phyloP scores from a whole-genome alignment of 129 eudicot genomes.

The Kitagawia praeruptora region DNA sequence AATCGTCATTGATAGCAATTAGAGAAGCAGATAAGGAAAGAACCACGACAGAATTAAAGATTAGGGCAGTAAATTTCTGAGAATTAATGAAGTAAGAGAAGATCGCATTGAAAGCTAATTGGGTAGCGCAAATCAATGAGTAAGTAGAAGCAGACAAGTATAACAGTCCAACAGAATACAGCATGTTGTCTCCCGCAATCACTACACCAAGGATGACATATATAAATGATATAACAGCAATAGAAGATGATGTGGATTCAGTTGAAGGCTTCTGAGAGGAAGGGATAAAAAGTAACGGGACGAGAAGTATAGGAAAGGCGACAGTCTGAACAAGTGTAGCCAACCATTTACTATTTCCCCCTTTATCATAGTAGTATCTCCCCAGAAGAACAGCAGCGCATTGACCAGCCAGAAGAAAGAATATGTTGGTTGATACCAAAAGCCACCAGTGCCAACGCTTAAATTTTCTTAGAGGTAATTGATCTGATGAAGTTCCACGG shows the following conservation, averaged over 20 bases:
- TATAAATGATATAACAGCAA: slow-evolving; percentile 10
- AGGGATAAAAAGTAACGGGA: slow-evolving; percentile 54
- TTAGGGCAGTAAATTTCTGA: slow-evolving; percentile 68
- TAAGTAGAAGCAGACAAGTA: slow-evolving; percentile 92
- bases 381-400: slow-evolving; percentile 79
- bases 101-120: slow-evolving; percentile 73
- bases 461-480: slow-evolving; percentile 31
- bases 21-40: slow-evolving; percentile 72
- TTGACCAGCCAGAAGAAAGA: slow-evolving; percentile 71
- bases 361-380: slow-evolving; percentile 76
- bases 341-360: slow-evolving; percentile 86
- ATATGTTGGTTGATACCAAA: slow-evolving; percentile 50
- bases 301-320: slow-evolving; percentile 70
- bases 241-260: slow-evolving; percentile 20
- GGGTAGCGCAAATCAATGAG: slow-evolving; percentile 84
- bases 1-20: slow-evolving; percentile 65
- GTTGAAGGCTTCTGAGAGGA: slow-evolving; percentile 25
- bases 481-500: slow-evolving; percentile 17
- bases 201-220: slow-evolving; percentile 47
- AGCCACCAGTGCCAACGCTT: slow-evolving; percentile 71
- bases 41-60: slow-evolving; percentile 67
- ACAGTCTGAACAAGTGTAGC: slow-evolving; percentile 81
- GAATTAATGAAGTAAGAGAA: slow-evolving; percentile 70
- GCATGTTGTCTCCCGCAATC: slow-evolving; percentile 81
- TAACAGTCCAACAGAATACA: slow-evolving; percentile 63